Base-by-base conservation (phyloP, 306 rosid species). In the Sindora glabra region DNA sequence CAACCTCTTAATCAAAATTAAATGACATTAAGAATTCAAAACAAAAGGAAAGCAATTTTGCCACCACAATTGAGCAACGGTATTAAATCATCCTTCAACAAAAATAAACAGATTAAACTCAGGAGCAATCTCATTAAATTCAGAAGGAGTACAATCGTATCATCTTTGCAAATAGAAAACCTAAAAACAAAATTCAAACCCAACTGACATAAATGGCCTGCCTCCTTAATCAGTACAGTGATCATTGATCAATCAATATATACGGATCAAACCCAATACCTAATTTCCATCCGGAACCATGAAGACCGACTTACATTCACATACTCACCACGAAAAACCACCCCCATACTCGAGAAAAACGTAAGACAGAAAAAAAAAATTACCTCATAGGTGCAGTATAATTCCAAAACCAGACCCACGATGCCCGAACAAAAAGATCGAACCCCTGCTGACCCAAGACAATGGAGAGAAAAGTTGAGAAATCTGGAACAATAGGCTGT, bases 331-430 rank as follows among this genome's bases (percentile, higher is more conserved):
- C 37, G 18, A 45, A 18, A 3, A 61, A n/a, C n/a, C 23, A 27
- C 32, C 64, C 55, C n/a, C 29, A 2, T 36, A 37, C 33, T 30
- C 29, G 21, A 46, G 10, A 45, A 50, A 17, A 22, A 63, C 62
- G 56, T 24, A 23, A 7, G 21, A 44, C 16, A 39, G 40, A 36
- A 10, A 47, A 6, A 30, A 13, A 5, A n/a, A 57, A 51, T 39
- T 69, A 74, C 82, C 87, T 67, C 54, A 5, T 26, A 34, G 33
- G 37, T 58, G 26, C 21, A 34, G 18, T 10, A 23, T 12, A 44
- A 54, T 65, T 25, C 64, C 36, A 11, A 41, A 61, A 18, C 57
- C 53, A 32, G 10, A 40, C 14, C 17, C 14, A n/a, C n/a, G n/a
- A n/a, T 38, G 26, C 34, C 17, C 32, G 41, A 47, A 38, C 16